Conservation (phyloP, 768 basidiomycete species). For the Tylopilus sp. region DNA sequence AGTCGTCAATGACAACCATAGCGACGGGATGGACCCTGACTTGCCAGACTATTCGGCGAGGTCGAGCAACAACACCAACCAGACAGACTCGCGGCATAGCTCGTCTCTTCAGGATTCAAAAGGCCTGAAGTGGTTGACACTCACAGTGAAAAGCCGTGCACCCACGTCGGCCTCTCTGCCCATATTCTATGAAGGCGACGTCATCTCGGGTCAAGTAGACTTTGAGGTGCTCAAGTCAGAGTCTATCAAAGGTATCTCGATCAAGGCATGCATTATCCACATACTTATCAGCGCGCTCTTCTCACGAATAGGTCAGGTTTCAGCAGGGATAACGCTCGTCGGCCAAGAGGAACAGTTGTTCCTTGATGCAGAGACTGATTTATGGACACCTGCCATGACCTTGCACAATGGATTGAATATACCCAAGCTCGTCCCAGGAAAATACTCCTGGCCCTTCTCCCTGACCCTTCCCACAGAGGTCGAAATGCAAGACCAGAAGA, state of each 20-base stretch:
- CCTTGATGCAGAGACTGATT: slow-evolving; percentile 37
- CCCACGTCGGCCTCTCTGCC: slow-evolving; percentile 38
- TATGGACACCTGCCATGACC: slow-evolving; percentile 38
- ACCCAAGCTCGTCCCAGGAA: slow-evolving; percentile 41
- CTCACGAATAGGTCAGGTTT: slow-evolving; percentile 26
- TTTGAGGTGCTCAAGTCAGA: slow-evolving; percentile 49
- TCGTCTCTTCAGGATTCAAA: slow-evolving; percentile 42
- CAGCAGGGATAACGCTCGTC: slow-evolving; percentile 48
- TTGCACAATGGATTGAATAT: slow-evolving; percentile 24
- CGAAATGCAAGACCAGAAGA: slow-evolving; percentile 35
- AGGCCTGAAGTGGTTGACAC: slow-evolving; percentile 43
- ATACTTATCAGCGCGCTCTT: neutral
- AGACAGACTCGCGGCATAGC: slow-evolving; percentile 31
- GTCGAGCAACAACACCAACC: neutral
- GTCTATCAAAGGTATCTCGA: slow-evolving; percentile 43
- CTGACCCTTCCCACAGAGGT: slow-evolving; percentile 45
- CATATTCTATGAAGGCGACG: slow-evolving; percentile 46
- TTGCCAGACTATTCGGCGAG: slow-evolving; percentile 18
- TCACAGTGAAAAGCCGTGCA: slow-evolving; percentile 44
- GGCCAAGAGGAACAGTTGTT: slow-evolving; percentile 54
- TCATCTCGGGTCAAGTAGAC: slow-evolving; percentile 48
- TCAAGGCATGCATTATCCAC: slow-evolving; percentile 37
- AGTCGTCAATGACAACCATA: too few species aligned
- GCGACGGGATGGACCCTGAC: slow-evolving; percentile 11
- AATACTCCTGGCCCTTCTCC: slow-evolving; percentile 46